These are phyloP conservation scores for Cyberlindnera saturnus DNA, from an alignment of 805 yeast genomes.

Conservation along the genomic window DNA sequence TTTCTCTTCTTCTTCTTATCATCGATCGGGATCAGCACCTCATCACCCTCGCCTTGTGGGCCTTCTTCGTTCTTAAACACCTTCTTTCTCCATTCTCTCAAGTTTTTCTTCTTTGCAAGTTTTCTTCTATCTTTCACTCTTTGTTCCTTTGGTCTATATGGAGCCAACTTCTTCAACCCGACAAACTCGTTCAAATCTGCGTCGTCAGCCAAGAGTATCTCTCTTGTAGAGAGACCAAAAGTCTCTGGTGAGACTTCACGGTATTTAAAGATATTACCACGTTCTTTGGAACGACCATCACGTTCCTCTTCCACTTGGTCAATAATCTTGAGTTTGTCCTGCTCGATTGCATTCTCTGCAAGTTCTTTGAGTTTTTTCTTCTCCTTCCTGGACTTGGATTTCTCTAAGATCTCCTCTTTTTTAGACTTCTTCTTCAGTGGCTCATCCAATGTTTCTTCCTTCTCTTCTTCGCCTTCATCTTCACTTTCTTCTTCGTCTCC, in stretches of 20 bases:
- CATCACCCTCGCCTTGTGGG: conserved; percentile 22
- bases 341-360: conserved; percentile 76
- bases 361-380: conserved; percentile 54
- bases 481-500: conserved; percentile 30
- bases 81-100: conserved; percentile 85
- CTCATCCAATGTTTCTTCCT: conserved; percentile 30
- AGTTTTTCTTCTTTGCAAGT: conserved; percentile 72
- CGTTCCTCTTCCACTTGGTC: conserved; percentile 63
- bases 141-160: conserved; percentile 74
- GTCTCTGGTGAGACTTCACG: conserved; percentile 94
- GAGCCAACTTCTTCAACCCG: conserved; percentile 89
- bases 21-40: conserved; percentile 20
- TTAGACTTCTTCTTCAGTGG: conserved; percentile 36
- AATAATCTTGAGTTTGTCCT: conserved; percentile 55
- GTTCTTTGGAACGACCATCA: conserved; percentile 50
- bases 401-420: conserved; percentile 52
- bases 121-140: conserved; percentile 75
- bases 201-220: conserved; percentile 88
- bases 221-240: conserved; percentile 79
- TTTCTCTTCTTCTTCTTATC: conserved; percentile 8
- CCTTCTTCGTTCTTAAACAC: conserved; percentile 65
- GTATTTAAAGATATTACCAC: conserved; percentile 61
- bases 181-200: conserved; percentile 74
- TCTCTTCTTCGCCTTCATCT: conserved; percentile 35
- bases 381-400: conserved; percentile 53